Conservation (phyloP, 768 basidiomycete genomes). For the Lactarius hengduanensis region DNA sequence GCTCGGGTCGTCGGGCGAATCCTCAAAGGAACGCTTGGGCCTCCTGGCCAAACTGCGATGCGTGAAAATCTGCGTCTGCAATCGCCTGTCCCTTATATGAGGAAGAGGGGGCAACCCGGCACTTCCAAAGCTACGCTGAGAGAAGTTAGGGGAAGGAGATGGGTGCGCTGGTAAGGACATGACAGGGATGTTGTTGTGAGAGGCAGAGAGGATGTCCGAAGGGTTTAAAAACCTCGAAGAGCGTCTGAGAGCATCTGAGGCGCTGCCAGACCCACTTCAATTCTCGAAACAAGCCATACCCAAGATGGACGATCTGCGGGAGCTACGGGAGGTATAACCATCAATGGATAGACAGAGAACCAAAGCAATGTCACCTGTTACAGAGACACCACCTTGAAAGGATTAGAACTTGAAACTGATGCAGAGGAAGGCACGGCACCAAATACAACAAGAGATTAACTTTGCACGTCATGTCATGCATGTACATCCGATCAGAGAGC, state of each 20-base stretch:
- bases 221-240: conserved; percentile 11
- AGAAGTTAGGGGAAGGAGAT: neutral
- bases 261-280: conserved; percentile 3
- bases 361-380: conserved; percentile 3
- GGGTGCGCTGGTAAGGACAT: neutral
- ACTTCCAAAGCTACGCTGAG: neutral
- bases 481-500: neutral
- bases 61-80: conserved; percentile 17
- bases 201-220: conserved; percentile 2
- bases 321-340: neutral
- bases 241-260: conserved; percentile 7
- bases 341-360: neutral
- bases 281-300: conserved; percentile 14
- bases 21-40: conserved; percentile 19
- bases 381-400: conserved; percentile 9
- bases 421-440: conserved; percentile 8
- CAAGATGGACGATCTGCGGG: conserved; percentile 12
- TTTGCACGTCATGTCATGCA: neutral
- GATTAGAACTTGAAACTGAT: conserved; percentile 10
- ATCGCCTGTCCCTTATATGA: neutral
- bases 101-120: conserved; percentile 15
- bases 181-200: conserved; percentile 9
- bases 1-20: conserved; percentile 9
- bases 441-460: neutral
- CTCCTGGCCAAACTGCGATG: conserved; percentile 18